Percentiles rank a stretch among this genome's conserved stretches.
These are phyloP conservation scores for Camelina laxa DNA, from an alignment of 345 rosid genomes.

Conservation along the genomic window DNA sequence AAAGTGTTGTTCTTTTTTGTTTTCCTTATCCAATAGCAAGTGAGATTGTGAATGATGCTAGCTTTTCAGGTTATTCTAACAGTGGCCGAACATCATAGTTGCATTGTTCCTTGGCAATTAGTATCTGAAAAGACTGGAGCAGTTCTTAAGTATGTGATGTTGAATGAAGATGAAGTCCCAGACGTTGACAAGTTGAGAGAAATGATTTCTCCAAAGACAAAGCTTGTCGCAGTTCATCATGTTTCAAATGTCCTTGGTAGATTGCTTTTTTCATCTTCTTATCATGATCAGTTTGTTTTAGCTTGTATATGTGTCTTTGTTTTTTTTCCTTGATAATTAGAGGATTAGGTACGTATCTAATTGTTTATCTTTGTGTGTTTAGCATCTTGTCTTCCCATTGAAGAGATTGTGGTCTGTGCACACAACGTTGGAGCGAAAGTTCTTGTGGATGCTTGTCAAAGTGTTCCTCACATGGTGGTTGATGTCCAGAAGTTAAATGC, in stretches of 20 bases:
- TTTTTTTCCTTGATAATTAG: background rate
- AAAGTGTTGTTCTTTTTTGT: background rate
- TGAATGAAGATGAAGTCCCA: constrained; percentile 72
- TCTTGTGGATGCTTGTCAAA: constrained; percentile 96
- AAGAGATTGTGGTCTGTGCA: constrained; percentile 74
- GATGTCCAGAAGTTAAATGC: constrained; percentile 81
- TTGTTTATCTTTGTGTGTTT: constrained; percentile 14
- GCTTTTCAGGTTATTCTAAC: constrained; percentile 70
- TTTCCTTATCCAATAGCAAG: background rate
- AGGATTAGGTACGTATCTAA: constrained; percentile 10
- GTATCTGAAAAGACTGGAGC: constrained; percentile 84
- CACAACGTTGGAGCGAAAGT: constrained; percentile 80
- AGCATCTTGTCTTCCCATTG: constrained; percentile 83
- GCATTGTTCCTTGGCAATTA: constrained; percentile 97
- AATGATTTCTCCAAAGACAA: constrained; percentile 70
- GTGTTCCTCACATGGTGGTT: constrained; percentile 93
- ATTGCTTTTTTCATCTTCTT: constrained; percentile 24
- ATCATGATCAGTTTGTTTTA: background rate
- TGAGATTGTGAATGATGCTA: constrained; percentile 34
- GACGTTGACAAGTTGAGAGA: constrained; percentile 59
- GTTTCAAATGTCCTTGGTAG: constrained; percentile 88
- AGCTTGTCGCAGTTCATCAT: constrained; percentile 85
- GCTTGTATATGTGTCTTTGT: constrained; percentile 1
- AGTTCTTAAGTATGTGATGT: constrained; percentile 61
- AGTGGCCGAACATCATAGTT: constrained; percentile 90